These are phyloP conservation scores for Cinnamomum chago DNA, from an alignment of 164 flowering plant genomes.

Conservation along the genomic window DNA sequence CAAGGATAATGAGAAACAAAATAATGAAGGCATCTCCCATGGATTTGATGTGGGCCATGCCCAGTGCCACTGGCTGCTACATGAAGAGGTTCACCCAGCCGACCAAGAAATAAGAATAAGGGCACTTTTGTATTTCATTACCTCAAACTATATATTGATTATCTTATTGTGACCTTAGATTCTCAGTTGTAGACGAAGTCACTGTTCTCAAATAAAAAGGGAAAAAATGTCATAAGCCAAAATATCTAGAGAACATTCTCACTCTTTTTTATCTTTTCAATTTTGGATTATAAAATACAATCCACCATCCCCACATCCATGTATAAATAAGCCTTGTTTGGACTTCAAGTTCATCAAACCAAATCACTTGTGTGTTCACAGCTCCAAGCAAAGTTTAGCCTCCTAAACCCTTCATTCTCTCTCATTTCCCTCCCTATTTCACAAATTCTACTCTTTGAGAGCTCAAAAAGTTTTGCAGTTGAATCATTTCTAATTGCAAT, in stretches of 20 bases:
- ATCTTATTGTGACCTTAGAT: neutral
- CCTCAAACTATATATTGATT: neutral
- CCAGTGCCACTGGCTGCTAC: neutral
- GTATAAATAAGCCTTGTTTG: slow-evolving; percentile 10
- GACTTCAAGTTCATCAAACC: slow-evolving; percentile 11
- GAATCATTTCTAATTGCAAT: neutral
- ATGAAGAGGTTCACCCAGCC: neutral
- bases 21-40: neutral
- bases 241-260: too few relatives aligned
- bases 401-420: neutral
- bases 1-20: neutral
- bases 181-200: neutral
- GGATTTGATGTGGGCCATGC: neutral
- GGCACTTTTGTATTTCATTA: neutral
- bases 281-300: slow-evolving; percentile 1
- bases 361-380: neutral
- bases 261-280: too few relatives aligned
- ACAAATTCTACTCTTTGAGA: neutral
- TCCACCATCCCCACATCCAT: slow-evolving; percentile 15
- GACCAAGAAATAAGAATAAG: neutral
- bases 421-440: neutral
- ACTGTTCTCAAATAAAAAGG: slow-evolving; percentile 8
- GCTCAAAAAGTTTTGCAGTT: neutral
- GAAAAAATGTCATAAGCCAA: neutral
- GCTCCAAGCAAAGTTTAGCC: neutral